phyloP scores from a whole-genome alignment of 306 rosid species.

The Mimosa bimucronata region DNA sequence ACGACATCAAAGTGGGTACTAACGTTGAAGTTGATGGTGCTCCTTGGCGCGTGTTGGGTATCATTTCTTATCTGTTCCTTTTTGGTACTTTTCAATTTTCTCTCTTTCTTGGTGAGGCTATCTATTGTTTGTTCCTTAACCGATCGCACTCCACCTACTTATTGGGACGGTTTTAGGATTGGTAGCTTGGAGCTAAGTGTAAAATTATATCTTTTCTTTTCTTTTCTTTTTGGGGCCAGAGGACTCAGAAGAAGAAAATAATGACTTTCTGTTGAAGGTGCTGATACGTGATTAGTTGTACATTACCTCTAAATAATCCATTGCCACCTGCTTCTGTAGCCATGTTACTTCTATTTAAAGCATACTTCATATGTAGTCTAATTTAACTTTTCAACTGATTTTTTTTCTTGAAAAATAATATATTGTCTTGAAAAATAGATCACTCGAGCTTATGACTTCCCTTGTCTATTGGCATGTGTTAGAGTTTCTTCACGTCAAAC shows the following conservation, averaged over 20 bases:
- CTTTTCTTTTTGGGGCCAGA: background rate
- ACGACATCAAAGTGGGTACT: constrained; percentile 89
- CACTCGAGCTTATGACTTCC: background rate
- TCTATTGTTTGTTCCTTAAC: background rate
- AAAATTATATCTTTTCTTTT: background rate
- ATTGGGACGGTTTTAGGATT: background rate
- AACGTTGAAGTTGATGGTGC: constrained; percentile 86
- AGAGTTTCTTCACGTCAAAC: constrained; percentile 98
- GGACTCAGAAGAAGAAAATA: background rate
- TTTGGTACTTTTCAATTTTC: background rate
- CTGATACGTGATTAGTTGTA: background rate
- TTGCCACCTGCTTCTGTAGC: too few relatives aligned
- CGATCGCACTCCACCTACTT: background rate
- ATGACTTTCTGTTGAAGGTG: background rate
- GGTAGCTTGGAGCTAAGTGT: background rate
- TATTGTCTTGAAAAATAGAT: background rate
- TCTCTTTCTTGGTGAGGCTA: background rate
- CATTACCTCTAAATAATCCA: background rate
- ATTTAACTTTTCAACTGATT: background rate
- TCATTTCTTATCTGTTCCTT: background rate
- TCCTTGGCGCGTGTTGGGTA: constrained; percentile 91
- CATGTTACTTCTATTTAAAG: background rate
- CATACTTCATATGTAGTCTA: background rate
- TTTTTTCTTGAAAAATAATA: background rate
- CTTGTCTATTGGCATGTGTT: constrained; percentile 28